Base-by-base conservation (phyloP, 768 basidiomycete genomes). In the Tylopilus balloui region DNA sequence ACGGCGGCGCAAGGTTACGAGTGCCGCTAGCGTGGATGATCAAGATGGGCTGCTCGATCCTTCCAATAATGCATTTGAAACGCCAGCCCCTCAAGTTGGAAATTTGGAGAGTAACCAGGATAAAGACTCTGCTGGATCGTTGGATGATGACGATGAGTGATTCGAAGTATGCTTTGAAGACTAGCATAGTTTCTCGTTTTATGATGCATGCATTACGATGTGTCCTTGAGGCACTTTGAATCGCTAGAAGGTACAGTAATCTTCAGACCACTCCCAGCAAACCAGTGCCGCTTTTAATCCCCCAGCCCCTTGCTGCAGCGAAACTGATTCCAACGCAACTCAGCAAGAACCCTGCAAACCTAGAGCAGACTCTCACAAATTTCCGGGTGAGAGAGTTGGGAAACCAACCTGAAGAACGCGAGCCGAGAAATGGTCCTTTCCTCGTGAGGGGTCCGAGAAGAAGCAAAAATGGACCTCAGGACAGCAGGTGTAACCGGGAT, bases 401-500 rank as follows among this genome's bases (percentile, higher is more conserved):
- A 48, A 47, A 45, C 60, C 39, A 65, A 87, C 89, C 90, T 79
- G 67, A 92, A 92, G 73, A 92, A 92, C 25, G 90, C 89, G 44
- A 89, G 76, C 13, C 88, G 79, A 32, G 89, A 92, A 45, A 92
- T 82, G 1, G 86, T 83, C 24, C 90, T 79, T 64, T 92, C 89
- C 63, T 92, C 89, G 47, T 84, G 72, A 3, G 85, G 80, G 0
- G 86, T 84, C 13, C 89, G 79, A 19, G 89, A 92, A 12, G 88
- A 92, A 23, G 90, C 81, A 65, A 92, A 92, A 57, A 92, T 92
- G 43, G 86, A 84, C 34, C 89, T 77, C 50, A 92, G 65, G 1
- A 88, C 83, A 10, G 86, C 84, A 10, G 89, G 89, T 0, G 89
- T 91, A 17, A 92, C 86, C 47, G 89, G 88, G 43, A 92, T 86